Evolutionary conservation across 768 basidiomycete species (phyloP), one percentile per base, ranked within the genome.

Genomic region (Punctularia strigosozonata): DNA sequence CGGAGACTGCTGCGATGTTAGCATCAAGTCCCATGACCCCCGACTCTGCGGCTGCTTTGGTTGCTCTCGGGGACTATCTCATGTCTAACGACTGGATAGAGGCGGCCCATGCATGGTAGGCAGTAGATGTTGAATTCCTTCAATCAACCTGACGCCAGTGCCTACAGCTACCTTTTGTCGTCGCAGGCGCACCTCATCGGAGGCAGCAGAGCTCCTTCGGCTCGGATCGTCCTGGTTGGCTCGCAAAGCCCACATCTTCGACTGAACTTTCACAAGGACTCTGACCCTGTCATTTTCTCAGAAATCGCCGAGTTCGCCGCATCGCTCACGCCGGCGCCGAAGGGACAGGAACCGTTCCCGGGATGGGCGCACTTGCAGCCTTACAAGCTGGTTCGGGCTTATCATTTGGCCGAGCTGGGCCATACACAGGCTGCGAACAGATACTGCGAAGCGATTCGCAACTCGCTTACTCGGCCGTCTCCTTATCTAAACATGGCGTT

Each of bases 301-400:
- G 95, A 99, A 61, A 79, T 95, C 35, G 64, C 79, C 12, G 95
- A 99, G 61, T 98, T 89, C 55, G 92, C 88, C 0, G 52, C 90
- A 32, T 87, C 87, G 5, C 60, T 94, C 26, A 65, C 72, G n/a
- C 61, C 80, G 4, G 57, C 71, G 1, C 50, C 66, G 2, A 95
- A 95, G 60, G 87, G 91, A 10, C 88, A 91, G 52, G 94, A 98
- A 37, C 48, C 75, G 3, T 92, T 89, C 54, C 58, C 63, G 36
- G 94, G 92, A 1, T 58, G 97, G 15, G 75, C 86, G 6, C 82
- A 90, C 51, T 64, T 98, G 20, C 86, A 98, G 57, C 77, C 87
- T 2, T 95, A 89, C 63, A 77, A 84, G 39, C 68, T 98, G 30
- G 62, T 90, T 30, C 75, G 80, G 42, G 92, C 95, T 2, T 57